Base-by-base conservation (phyloP, 768 basidiomycete genomes). In the Pulveroboletus ravenelii region DNA sequence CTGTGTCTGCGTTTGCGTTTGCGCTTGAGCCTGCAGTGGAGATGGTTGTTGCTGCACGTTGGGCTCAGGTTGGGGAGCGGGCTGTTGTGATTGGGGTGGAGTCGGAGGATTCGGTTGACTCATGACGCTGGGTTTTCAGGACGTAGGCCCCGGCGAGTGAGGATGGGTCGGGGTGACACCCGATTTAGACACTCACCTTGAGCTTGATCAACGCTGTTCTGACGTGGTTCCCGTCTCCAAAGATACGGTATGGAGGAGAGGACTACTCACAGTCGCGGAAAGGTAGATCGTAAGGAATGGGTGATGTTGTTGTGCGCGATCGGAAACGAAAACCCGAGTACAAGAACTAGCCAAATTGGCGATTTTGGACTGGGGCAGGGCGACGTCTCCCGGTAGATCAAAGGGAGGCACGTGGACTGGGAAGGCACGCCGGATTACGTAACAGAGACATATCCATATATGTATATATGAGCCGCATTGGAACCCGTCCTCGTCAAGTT, bases 91-190 rank as follows among this genome's bases (percentile, higher is more conserved):
- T 20, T 54, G 57, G 4, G 52, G 52, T 35, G 67, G 59, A 13
- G 61, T 59, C 31, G 67, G 61, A 41, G 55, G 57, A 54, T 50
- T 60, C 14, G 52, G 50, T 50, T 69, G 53, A 38, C 48, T 69
- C 66, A 67, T 67, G 53, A 13, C 41, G 41, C 6, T 9, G 10
- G 25, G 20, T 38, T 30, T 29, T 14, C 8, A 30, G 18, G 20
- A 36, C 12, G 13, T 36, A 6, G 12, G 10, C 32, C 12, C 12
- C 10, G 20, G 32, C 14, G 32, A 6, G 32, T 32, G 31, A 32
- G 32, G 4, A 23, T 2, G 20, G 20, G 20, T 23, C 20, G 20
- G 25, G 34, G 39, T 52, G 41, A n/a, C 36, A 9, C 18, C 31
- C 32, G 35, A 41, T 31, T 31, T 32, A 23, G 27, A 20, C 5